Base-by-base conservation (phyloP, 164 flowering plant genomes). In the Nelumbo lutea region DNA sequence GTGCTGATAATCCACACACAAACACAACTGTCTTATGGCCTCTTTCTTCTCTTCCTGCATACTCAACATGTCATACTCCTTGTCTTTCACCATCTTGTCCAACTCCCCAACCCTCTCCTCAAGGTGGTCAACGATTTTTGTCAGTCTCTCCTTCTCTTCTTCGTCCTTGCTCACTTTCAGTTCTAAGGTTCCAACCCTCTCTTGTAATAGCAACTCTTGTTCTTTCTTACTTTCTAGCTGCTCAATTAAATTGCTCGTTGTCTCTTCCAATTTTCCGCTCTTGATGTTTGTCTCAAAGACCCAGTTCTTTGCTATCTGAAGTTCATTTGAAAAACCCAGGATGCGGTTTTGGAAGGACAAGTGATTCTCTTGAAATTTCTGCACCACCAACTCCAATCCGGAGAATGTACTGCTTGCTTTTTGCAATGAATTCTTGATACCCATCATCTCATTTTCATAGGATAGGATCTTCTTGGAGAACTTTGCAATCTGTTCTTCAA, bases 11-110 rank as follows among this genome's bases (percentile, higher is more conserved):
- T 88, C 92, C 14, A 81, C 78, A 86, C 85, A 81, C 40, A 87
- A 9, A 62, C 90, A 87, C 39, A 89, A 76, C 74, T 89, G 96
- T 80, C 86, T 85, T 2, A 89, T 89, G 55, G 89, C 92, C 45
- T 86, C 90, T 42, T 79, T 76, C 72, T 89, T 89, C 80, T 87
- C 89, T 61, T 87, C 90, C 47, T 81, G 81, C 0, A 88, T 66
- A 11, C 63, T 79, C 71, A 74, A 15, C 2, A 83, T 69, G 6
- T 76, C 80, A 8, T 73, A 80, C 3, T 90, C 84, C 66, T 85
- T 84, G 76, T 80, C 85, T 64, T 80, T 79, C 80, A 85, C 60
- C 76, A 40, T 63, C 61, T 40, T 76, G 79, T 88, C 87, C 73
- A 82, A 46, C 9, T 66, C 81, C 53, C 62, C 68, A 14, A 77